phyloP scores from a whole-genome alignment of 1,284 basidiomycete genomes.

The Ganoderma sinense region DNA sequence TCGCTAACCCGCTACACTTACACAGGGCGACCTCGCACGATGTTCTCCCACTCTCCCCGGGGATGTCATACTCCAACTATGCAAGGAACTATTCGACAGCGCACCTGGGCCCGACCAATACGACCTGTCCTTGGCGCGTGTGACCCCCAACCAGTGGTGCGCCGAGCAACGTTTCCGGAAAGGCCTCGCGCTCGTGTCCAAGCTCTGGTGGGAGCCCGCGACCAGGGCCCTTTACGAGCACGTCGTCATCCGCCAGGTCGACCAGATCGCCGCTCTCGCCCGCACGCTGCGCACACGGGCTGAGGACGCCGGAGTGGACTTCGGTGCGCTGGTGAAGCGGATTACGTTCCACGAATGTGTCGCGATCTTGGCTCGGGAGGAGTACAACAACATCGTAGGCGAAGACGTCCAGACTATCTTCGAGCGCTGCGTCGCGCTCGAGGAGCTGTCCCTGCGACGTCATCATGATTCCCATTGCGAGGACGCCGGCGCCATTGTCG shows the following conservation, averaged over 20 bases:
- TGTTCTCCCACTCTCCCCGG: neutral
- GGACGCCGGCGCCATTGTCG: neutral
- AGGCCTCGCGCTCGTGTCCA: constrained; percentile 9
- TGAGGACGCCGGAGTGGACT: neutral
- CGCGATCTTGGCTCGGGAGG: neutral
- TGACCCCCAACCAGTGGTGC: neutral
- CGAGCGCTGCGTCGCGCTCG: neutral
- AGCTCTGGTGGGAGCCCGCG: constrained; percentile 12
- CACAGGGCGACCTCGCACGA: neutral
- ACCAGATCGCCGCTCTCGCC: constrained; percentile 17
- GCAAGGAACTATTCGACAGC: neutral
- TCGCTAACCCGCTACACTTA: neutral
- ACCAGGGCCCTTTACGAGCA: constrained; percentile 16
- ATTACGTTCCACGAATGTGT: neutral
- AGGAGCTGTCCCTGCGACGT: neutral
- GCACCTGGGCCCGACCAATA: neutral
- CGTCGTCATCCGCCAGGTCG: constrained; percentile 16
- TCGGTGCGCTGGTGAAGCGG: constrained; percentile 1
- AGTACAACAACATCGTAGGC: neutral
- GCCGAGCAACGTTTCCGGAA: constrained; percentile 6
- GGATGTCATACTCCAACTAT: neutral
- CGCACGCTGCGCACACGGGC: neutral
- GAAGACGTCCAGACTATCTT: neutral
- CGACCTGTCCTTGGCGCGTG: neutral
- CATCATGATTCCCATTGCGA: too few relatives aligned